Evolutionary conservation across 768 basidiomycete species (phyloP).

Genomic region (Plicaturopsis crispa): DNA sequence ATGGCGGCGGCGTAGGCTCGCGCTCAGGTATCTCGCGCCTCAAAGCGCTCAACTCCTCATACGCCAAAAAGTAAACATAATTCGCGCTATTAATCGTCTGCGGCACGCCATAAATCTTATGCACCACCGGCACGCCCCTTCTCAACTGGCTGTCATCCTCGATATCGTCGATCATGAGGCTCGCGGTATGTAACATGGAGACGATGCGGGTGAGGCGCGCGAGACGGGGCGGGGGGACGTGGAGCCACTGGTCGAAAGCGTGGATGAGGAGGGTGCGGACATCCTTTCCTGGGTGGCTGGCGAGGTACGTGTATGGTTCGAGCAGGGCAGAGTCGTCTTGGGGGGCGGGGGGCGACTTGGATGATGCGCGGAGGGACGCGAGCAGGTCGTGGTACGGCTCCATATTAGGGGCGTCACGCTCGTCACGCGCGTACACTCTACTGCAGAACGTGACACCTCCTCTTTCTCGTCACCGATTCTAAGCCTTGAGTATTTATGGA

Average conservation of each 20-base stretch:
- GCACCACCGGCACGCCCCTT: constrained; percentile 75
- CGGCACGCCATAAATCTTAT: constrained; percentile 94
- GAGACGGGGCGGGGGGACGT: constrained; percentile 70
- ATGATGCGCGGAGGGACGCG: too few species aligned
- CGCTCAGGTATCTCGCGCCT: too few species aligned
- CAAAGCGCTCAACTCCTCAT: too few species aligned
- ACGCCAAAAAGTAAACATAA: constrained; percentile 94
- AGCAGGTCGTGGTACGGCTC: too few species aligned
- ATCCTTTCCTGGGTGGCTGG: constrained; percentile 86
- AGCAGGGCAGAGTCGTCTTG: too few species aligned
- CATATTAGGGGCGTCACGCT: too few species aligned
- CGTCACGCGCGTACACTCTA: too few species aligned
- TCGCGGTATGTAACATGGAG: constrained; percentile 91
- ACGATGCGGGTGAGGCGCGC: constrained; percentile 73
- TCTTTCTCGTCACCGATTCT: too few species aligned
- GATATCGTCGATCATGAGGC: constrained; percentile 87
- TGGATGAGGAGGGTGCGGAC: constrained; percentile 81
- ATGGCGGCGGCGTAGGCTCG: too few species aligned
- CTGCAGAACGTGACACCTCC: too few species aligned
- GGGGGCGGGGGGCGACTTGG: too few species aligned
- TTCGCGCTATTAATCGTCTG: constrained; percentile 98
- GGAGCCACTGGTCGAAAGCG: constrained; percentile 90
- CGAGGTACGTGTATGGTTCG: constrained; percentile 85
- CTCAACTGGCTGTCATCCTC: constrained; percentile 87
- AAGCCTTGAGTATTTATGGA: too few species aligned